Percentiles rank a stretch among this genome's conserved stretches.
Evolutionary conservation across 164 flowering plant genomes (phyloP).

Genomic region (Vitis riparia): DNA sequence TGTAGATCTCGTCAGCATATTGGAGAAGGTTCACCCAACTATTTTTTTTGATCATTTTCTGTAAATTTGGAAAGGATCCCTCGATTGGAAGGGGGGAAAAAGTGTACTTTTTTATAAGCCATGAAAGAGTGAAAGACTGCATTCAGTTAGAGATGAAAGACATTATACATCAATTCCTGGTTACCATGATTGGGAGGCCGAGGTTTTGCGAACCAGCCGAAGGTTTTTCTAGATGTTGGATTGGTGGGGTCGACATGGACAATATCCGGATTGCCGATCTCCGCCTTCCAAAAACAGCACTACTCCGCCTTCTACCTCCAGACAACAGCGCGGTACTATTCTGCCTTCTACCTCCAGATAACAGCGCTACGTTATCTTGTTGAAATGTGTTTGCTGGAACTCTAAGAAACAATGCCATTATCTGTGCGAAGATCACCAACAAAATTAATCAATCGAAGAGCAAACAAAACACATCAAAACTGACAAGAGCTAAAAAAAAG

Average conservation of each 20-base stretch:
- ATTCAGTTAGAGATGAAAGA: too few relatives aligned
- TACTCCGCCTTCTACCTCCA: background rate
- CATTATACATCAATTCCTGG: too few relatives aligned
- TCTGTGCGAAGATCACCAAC: background rate
- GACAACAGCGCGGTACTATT: background rate
- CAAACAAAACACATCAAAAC: too few relatives aligned
- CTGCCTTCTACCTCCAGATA: too few relatives aligned
- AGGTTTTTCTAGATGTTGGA: background rate
- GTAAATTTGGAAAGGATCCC: too few relatives aligned
- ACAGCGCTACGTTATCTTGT: background rate
- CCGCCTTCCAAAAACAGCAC: background rate
- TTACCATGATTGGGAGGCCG: constrained; percentile 18
- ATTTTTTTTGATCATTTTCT: too few relatives aligned
- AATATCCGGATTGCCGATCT: background rate
- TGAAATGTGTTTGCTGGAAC: constrained; percentile 4
- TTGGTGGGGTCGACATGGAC: constrained; percentile 7
- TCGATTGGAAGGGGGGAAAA: too few relatives aligned
- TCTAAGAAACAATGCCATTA: constrained; percentile 13
- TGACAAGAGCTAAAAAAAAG: too few relatives aligned
- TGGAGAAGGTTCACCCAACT: too few relatives aligned
- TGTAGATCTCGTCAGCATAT: too few relatives aligned
- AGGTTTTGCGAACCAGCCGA: constrained; percentile 1
- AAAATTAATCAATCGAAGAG: background rate
- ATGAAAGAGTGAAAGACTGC: too few relatives aligned
- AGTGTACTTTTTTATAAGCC: too few relatives aligned